Base-by-base conservation (phyloP, 495 filamentous ascomycete species). In the Haplographium delicatum region DNA sequence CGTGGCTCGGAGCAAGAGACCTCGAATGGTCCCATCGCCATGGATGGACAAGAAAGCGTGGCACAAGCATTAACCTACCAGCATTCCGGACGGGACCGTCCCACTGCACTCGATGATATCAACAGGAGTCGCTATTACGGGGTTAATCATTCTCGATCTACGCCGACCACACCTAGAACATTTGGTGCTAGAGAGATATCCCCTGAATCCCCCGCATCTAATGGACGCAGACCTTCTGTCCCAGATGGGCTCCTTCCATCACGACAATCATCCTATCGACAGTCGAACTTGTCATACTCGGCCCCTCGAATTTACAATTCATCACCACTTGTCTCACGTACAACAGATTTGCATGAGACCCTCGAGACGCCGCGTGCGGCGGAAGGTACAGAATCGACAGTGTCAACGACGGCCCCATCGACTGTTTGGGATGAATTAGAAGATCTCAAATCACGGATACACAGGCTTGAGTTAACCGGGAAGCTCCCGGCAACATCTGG, bases 391-490 rank as follows among this genome's bases (percentile, higher is more conserved):
- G 87, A 88, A 51, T 96, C 91, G 0, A 89, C 87, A 0, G 72
- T 83, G 19, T 97, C 93, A 0, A 89, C 87, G 0, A 89, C 82
- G 2, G 89, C 89, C 7, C 85, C 90, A 18, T 95, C 93, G 2
- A 94, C 88, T 1, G 88, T 98, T 8, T 98, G 94, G 94, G 93
- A 98, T 64, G 93, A 98, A 66, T 69, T 98, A 16, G 93, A 98
- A 57, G 94, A 97, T 46, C 70, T 98, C 10, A 98, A 97, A 63
- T 91, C 89, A 8, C 81, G 94, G 18, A 95, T 98, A 54, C 82
- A 86, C 51, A 88, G 88, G 39, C 76, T 98, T n/a, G 93, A 98
- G 63, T 64, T 91, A 45, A 94, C 88, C 3, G 90, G 91, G 23
- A 95, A 89, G 62, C 68, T 90, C 10, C 90, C 91, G 1, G 70